Evolutionary conservation across 2,329 filamentous ascomycete genomes (phyloP).

Genomic region (Verticillium alfalfae): DNA sequence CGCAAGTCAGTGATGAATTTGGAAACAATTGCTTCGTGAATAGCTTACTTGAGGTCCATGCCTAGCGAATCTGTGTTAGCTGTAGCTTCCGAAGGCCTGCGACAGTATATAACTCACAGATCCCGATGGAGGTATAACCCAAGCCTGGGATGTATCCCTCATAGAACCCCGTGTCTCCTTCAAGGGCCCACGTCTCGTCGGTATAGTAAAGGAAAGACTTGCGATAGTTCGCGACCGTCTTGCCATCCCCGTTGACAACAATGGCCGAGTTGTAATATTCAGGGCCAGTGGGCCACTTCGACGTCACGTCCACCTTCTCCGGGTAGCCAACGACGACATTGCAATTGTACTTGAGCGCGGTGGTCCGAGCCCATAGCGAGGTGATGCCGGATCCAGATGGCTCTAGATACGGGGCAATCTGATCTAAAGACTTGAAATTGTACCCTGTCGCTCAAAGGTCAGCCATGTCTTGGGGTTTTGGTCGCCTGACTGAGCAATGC

Average conservation of each 20-base stretch:
- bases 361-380: slow-evolving; percentile 65
- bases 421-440: slow-evolving; percentile 65
- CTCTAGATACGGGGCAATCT: slow-evolving; percentile 67
- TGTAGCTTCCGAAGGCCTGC: no score
- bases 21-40: no score
- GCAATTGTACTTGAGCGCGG: slow-evolving; percentile 62
- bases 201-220: slow-evolving; percentile 53
- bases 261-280: slow-evolving; percentile 53
- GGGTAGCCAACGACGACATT: slow-evolving; percentile 69
- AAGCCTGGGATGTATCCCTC: slow-evolving; percentile 32
- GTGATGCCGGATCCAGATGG: slow-evolving; percentile 58
- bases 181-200: slow-evolving; percentile 53
- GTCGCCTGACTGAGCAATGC: no score
- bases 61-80: no score
- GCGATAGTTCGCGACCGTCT: slow-evolving; percentile 55
- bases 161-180: slow-evolving; percentile 42
- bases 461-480: no score
- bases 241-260: slow-evolving; percentile 51
- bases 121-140: slow-evolving; percentile 44
- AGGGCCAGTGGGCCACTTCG: slow-evolving; percentile 42
- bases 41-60: no score
- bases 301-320: slow-evolving; percentile 52
- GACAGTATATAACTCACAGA: no score
- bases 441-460: no score
- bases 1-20: no score